Conservation (phyloP, 331 rosid species). For the Arachis monticola region DNA sequence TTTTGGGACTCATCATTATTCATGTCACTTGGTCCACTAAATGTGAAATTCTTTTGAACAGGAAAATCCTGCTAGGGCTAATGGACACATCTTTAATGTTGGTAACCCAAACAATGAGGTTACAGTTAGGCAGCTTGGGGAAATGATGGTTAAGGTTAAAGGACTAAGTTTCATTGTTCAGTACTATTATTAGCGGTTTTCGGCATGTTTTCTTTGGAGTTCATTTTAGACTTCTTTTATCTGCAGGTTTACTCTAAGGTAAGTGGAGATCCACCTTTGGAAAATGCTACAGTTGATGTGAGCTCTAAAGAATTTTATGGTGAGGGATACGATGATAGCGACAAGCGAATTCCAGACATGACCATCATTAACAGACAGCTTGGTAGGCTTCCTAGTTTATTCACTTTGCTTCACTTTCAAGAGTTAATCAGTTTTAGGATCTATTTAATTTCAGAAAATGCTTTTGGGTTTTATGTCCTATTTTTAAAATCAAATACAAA, state of each 20-base stretch:
- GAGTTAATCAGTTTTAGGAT: background rate
- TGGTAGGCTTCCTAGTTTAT: conserved; percentile 53
- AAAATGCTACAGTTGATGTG: conserved; percentile 71
- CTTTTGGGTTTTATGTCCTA: too few species aligned
- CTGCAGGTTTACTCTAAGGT: conserved; percentile 83
- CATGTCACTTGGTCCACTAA: conserved; percentile 30
- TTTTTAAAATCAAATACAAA: too few species aligned
- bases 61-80: conserved; percentile 94
- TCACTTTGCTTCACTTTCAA: background rate
- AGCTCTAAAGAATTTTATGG: conserved; percentile 94
- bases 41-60: conserved; percentile 36
- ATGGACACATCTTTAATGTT: conserved; percentile 85
- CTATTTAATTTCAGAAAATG: too few species aligned
- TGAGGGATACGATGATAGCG: conserved; percentile 90
- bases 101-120: conserved; percentile 98
- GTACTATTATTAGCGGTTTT: conserved; percentile 3
- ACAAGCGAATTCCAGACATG: conserved; percentile 97
- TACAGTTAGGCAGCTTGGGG: conserved; percentile 94
- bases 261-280: conserved; percentile 66
- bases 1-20: background rate
- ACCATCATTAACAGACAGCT: conserved; percentile 87
- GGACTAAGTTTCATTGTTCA: conserved; percentile 30
- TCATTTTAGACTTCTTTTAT: background rate
- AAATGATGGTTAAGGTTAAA: conserved; percentile 86
- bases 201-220: conserved; percentile 1